Evolutionary conservation across 164 flowering plant species (phyloP).

Genomic region (Macadamia tetraphylla): DNA sequence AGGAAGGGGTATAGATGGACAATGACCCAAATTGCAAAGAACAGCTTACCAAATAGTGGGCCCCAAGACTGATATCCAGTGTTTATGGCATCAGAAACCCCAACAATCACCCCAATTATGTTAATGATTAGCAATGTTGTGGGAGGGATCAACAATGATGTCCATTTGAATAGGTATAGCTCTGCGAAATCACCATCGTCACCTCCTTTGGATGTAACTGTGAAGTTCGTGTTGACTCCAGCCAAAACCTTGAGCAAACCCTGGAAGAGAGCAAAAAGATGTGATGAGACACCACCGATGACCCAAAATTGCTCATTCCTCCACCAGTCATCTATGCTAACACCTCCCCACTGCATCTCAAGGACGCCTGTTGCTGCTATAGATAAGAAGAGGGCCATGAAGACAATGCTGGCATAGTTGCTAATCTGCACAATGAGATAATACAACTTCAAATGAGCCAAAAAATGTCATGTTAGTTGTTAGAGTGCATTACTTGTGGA

Average conservation of each 20-base stretch:
- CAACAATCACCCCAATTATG: constrained; percentile 59
- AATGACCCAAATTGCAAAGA: constrained; percentile 78
- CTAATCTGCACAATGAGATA: constrained; percentile 51
- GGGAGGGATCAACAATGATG: constrained; percentile 63
- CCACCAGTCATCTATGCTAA: constrained; percentile 76
- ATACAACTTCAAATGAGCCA: not conserved
- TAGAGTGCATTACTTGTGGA: not conserved
- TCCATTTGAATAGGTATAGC: constrained; percentile 77
- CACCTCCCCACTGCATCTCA: constrained; percentile 82
- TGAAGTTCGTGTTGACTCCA: constrained; percentile 75
- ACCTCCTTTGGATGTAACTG: constrained; percentile 72
- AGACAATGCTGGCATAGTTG: constrained; percentile 66
- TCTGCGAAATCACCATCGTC: constrained; percentile 74
- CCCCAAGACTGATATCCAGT: constrained; percentile 82
- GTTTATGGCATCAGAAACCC: constrained; percentile 61
- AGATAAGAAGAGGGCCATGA: constrained; percentile 64
- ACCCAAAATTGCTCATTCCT: constrained; percentile 92
- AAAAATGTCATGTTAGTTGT: not conserved
- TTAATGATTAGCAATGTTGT: constrained; percentile 55
- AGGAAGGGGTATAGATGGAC: constrained; percentile 81
- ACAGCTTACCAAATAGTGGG: constrained; percentile 61
- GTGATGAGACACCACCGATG: constrained; percentile 72
- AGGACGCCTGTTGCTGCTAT: constrained; percentile 63
- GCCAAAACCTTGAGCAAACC: constrained; percentile 77
- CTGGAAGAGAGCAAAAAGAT: constrained; percentile 69